These are phyloP conservation scores for Colletotrichum theobromicola DNA, from an alignment of 2,329 filamentous ascomycete genomes.

Conservation along the genomic window DNA sequence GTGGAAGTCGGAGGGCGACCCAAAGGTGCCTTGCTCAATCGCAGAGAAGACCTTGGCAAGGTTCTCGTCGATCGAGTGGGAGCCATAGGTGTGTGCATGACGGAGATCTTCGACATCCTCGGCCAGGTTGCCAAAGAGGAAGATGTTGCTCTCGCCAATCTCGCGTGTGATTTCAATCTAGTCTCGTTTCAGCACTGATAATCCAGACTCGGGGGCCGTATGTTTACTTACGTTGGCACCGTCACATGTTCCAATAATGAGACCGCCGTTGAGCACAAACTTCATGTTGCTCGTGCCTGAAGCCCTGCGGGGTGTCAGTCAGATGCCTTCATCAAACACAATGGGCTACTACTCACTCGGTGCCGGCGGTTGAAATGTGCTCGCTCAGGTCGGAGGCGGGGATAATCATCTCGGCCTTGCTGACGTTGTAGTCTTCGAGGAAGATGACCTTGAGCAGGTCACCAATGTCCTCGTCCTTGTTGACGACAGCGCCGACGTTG, in stretches of 20 bases:
- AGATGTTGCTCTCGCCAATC: slow-evolving; percentile 96
- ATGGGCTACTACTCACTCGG: slow-evolving; percentile 68
- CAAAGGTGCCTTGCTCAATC: slow-evolving; percentile 83
- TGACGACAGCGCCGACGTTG: slow-evolving; percentile 86
- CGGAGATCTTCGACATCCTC: slow-evolving; percentile 97
- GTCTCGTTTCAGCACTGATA: slow-evolving; percentile 9
- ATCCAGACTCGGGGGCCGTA: slow-evolving; percentile 13
- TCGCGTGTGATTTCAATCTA: slow-evolving; percentile 96
- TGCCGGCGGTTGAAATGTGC: slow-evolving; percentile 97
- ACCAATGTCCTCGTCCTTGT: slow-evolving; percentile 89
- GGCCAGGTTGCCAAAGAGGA: slow-evolving; percentile 94
- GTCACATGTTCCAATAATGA: slow-evolving; percentile 98
- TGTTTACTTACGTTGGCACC: slow-evolving; percentile 82
- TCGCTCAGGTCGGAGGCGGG: slow-evolving; percentile 97
- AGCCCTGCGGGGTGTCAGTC: slow-evolving; percentile 45
- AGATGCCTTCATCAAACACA: background rate
- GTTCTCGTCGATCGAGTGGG: slow-evolving; percentile 77
- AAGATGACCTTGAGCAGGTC: slow-evolving; percentile 97
- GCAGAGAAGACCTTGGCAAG: slow-evolving; percentile 82
- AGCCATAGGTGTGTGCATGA: slow-evolving; percentile 84
- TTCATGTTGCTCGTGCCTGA: slow-evolving; percentile 99
- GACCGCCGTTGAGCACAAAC: slow-evolving; percentile 94
- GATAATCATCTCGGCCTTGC: slow-evolving; percentile 96
- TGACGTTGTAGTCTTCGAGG: slow-evolving; percentile 98
- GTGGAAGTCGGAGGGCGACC: slow-evolving; percentile 78